Conservation (phyloP, 257 asterid genomes). For the Coffea canephora region DNA sequence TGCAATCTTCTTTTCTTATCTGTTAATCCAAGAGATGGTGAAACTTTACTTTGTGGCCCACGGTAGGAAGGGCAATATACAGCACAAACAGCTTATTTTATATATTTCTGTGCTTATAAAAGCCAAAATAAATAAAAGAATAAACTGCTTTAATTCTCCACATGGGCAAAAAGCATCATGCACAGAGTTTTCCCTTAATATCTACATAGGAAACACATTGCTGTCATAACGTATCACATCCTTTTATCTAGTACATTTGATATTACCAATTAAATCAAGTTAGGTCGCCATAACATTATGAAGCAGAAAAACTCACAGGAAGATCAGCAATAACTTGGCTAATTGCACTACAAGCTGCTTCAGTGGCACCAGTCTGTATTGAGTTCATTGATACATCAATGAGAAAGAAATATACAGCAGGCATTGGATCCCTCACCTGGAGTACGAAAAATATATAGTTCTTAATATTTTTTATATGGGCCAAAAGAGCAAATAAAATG, state of each 20-base stretch:
- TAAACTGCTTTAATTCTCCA: no score
- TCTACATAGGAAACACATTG: background rate
- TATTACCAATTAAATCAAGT: background rate
- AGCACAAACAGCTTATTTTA: background rate
- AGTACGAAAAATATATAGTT: conserved; percentile 7
- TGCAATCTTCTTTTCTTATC: background rate
- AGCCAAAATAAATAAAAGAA: background rate
- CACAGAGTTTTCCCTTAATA: background rate
- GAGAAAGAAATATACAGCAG: conserved; percentile 89
- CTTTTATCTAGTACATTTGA: background rate
- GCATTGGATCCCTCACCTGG: conserved; percentile 99
- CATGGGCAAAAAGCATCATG: background rate
- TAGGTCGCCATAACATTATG: background rate
- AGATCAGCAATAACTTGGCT: conserved; percentile 95
- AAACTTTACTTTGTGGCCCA: background rate
- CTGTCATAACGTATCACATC: background rate
- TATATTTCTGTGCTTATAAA: background rate
- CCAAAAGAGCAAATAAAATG: background rate
- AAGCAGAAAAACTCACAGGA: conserved; percentile 69
- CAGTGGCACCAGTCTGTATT: conserved; percentile 97
- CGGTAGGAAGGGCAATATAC: background rate
- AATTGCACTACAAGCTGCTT: conserved; percentile 98
- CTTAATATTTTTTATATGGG: no score
- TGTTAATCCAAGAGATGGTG: background rate
- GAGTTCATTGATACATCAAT: conserved; percentile 95